These are phyloP conservation scores for Lepidium didymum DNA, from an alignment of 345 rosid genomes.

Conservation along the genomic window DNA sequence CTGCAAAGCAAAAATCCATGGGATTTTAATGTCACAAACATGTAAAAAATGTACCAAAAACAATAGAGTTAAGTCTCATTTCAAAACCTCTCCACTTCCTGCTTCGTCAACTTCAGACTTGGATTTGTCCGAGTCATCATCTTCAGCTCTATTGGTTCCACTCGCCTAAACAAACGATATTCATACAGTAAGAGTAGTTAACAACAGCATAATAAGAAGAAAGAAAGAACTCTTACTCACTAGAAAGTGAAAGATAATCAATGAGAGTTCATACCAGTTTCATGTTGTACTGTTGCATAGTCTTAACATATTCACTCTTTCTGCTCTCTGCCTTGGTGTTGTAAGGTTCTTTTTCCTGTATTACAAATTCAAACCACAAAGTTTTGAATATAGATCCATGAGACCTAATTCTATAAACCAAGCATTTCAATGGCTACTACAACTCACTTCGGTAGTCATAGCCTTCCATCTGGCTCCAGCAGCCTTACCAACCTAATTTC, in stretches of 20 bases:
- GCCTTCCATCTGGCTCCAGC: constrained; percentile 78
- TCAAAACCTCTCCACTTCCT: constrained; percentile 49
- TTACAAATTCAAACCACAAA: not conserved
- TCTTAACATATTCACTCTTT: constrained; percentile 58
- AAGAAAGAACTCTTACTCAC: not conserved
- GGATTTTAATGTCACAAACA: not conserved
- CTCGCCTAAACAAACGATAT: constrained; percentile 35
- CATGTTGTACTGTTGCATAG: constrained; percentile 56
- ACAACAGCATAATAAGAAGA: not conserved
- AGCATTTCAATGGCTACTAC: not conserved
- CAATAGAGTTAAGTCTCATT: not conserved
- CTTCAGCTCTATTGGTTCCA: constrained; percentile 41
- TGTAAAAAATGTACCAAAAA: not conserved
- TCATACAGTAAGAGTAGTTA: not conserved
- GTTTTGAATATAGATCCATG: not conserved
- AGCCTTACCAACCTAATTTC: constrained; percentile 69
- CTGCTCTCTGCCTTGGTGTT: constrained; percentile 50
- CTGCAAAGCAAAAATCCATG: constrained; percentile 16
- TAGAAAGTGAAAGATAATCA: not conserved
- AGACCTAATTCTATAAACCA: not conserved
- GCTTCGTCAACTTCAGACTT: constrained; percentile 72
- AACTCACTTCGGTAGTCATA: constrained; percentile 53
- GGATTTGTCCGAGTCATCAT: constrained; percentile 70
- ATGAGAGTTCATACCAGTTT: constrained; percentile 33
- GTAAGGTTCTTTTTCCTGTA: constrained; percentile 65